Conservation (phyloP, 192 early-diverging fungal genomes). For the Phlyctochytrium arcticum region DNA sequence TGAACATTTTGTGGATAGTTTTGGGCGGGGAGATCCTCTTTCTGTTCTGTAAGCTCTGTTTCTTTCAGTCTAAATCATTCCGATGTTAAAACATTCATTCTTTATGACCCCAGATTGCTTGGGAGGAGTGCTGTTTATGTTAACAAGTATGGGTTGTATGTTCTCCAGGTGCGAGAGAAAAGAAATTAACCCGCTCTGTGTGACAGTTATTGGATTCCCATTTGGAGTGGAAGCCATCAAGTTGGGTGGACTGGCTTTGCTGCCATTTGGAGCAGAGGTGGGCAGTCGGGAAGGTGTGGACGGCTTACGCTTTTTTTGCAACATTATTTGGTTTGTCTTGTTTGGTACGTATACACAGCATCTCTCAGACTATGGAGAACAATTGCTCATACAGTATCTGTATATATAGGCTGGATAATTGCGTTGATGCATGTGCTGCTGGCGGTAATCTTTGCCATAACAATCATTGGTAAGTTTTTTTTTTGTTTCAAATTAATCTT, state of each 20-base stretch:
- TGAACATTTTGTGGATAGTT: constrained; percentile 16
- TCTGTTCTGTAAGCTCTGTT: constrained; percentile 6
- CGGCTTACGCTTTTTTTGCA: constrained; percentile 11
- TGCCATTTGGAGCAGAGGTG: not conserved
- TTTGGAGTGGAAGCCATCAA: constrained; percentile 23
- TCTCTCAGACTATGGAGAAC: not conserved
- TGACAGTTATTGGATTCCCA: constrained; percentile 12
- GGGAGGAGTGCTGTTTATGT: constrained; percentile 1
- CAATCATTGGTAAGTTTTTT: constrained; percentile 9
- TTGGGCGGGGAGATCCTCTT: constrained; percentile 17
- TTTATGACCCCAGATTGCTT: constrained; percentile 4
- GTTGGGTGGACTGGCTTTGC: constrained; percentile 3
- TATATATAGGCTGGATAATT: constrained; percentile 12
- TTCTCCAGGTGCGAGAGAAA: not conserved
- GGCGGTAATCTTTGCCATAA: constrained; percentile 18
- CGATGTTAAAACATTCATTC: too few species aligned
- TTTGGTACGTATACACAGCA: constrained; percentile 4
- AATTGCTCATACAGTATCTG: not conserved
- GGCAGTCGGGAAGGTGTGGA: not conserved
- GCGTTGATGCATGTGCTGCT: constrained; percentile 10
- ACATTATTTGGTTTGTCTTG: constrained; percentile 12
- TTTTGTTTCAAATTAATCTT: not conserved
- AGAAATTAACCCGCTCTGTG: not conserved
- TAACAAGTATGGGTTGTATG: not conserved
- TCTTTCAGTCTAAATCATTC: not conserved